Conservation (phyloP, 2,329 filamentous ascomycete species). For the Fusarium abutilonis region DNA sequence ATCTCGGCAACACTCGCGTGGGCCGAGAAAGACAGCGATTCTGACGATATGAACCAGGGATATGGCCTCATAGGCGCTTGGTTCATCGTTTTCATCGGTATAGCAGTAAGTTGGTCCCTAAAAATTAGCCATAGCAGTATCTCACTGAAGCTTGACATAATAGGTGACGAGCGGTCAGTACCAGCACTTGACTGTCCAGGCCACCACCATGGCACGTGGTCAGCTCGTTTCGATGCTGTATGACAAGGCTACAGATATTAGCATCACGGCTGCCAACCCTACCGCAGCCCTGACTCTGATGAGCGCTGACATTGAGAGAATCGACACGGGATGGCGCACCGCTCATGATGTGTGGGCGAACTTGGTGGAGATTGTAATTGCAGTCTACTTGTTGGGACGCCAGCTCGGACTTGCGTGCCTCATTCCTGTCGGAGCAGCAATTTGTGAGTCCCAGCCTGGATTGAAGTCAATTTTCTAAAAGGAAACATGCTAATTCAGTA, state of each 20-base stretch:
- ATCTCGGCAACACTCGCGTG: conserved; percentile 27
- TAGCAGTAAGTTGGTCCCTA: conserved; percentile 1
- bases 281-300: conserved; percentile 56
- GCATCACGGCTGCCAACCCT: conserved; percentile 47
- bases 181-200: conserved; percentile 42
- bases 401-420: conserved; percentile 44
- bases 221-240: conserved; percentile 45
- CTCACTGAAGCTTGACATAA: background rate
- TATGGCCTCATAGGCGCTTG: conserved; percentile 38
- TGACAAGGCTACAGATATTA: conserved; percentile 43
- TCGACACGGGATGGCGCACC: conserved; percentile 49
- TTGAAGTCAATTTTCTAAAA: background rate
- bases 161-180: conserved; percentile 28
- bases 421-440: conserved; percentile 29
- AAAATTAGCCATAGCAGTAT: background rate
- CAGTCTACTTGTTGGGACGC: conserved; percentile 57
- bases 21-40: conserved; percentile 6
- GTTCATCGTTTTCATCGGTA: conserved; percentile 31
- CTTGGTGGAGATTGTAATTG: conserved; percentile 55
- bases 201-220: conserved; percentile 46
- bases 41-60: conserved; percentile 23
- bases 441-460: conserved; percentile 16
- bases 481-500: background rate
- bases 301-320: conserved; percentile 56
- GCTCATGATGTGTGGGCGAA: conserved; percentile 56